Percentiles rank a stretch among this genome's conserved stretches.
Evolutionary conservation across 495 filamentous ascomycete species (phyloP).

Genomic region (Bacidia gigantensis): DNA sequence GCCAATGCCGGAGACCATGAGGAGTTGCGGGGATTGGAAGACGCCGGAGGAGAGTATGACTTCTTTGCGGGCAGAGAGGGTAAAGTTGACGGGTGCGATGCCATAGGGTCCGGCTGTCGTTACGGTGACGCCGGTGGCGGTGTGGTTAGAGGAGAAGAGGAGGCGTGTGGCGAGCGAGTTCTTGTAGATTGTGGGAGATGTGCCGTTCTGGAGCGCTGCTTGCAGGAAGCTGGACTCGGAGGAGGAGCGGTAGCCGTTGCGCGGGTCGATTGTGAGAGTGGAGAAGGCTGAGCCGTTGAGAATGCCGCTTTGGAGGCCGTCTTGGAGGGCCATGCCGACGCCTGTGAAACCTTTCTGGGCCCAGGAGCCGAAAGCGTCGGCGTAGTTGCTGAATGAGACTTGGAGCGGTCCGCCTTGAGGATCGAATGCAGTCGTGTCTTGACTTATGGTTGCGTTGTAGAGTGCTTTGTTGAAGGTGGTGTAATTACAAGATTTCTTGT

Average conservation of each 20-base stretch:
- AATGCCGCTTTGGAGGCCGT: slow-evolving; percentile 21
- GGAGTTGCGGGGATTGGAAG: slow-evolving; percentile 36
- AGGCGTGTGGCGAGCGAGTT: slow-evolving; percentile 29
- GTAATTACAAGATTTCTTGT: slow-evolving; percentile 26
- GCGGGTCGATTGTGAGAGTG: slow-evolving; percentile 24
- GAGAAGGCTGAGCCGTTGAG: slow-evolving; percentile 23
- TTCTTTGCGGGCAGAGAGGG: slow-evolving; percentile 23
- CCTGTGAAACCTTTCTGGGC: slow-evolving; percentile 18
- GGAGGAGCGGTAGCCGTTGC: slow-evolving; percentile 22
- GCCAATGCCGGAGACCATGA: slow-evolving; percentile 40
- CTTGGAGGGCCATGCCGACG: slow-evolving; percentile 19
- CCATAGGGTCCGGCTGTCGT: slow-evolving; percentile 11
- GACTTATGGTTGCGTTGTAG: slow-evolving; percentile 23
- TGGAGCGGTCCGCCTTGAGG: slow-evolving; percentile 23
- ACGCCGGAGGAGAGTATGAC: slow-evolving; percentile 35
- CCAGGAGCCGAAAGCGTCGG: slow-evolving; percentile 27
- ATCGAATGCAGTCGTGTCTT: slow-evolving; percentile 17
- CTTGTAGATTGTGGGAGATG: slow-evolving; percentile 26
- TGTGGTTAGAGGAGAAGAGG: slow-evolving; percentile 28
- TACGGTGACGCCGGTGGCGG: slow-evolving; percentile 36
- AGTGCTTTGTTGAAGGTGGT: slow-evolving; percentile 17
- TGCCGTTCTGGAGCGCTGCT: slow-evolving; percentile 12
- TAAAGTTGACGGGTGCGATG: slow-evolving; percentile 7
- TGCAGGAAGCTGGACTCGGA: slow-evolving; percentile 32
- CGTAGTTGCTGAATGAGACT: slow-evolving; percentile 26